Evolutionary conservation across 805 yeast species (phyloP).

Genomic region (Suhomyces sp.): DNA sequence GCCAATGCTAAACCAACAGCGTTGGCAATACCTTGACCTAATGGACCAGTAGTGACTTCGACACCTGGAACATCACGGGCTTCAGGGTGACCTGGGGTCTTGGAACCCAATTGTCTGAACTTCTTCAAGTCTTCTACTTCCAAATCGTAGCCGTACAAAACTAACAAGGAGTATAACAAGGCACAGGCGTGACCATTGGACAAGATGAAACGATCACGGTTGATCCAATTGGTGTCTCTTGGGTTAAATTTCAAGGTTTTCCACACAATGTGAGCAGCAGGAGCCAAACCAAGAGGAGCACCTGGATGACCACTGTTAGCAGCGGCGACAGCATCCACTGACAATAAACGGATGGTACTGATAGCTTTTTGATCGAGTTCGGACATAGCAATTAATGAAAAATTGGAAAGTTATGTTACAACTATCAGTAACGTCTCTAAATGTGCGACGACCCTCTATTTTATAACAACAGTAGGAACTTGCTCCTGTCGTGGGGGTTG

Average conservation of each 20-base stretch:
- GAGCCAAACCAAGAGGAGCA: constrained; percentile 98
- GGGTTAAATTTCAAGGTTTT: constrained; percentile 84
- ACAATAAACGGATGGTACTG: constrained; percentile 83
- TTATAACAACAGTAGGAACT: too few relatives aligned
- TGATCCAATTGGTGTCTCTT: constrained; percentile 86
- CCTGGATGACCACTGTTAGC: constrained; percentile 99
- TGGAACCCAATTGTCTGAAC: constrained; percentile 87
- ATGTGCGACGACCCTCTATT: too few relatives aligned
- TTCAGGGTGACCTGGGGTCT: constrained; percentile 98
- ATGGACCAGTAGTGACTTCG: constrained; percentile 97
- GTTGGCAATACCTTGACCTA: constrained; percentile 96
- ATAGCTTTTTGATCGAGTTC: constrained; percentile 70
- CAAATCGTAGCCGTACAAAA: constrained; percentile 79
- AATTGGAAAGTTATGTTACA: too few relatives aligned
- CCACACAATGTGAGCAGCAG: constrained; percentile 87
- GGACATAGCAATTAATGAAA: constrained; percentile 28
- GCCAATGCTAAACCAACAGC: constrained; percentile 98
- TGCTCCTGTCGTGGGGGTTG: constrained; percentile 2
- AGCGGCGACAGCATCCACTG: constrained; percentile 82
- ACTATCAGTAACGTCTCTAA: too few relatives aligned
- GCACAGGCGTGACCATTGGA: constrained; percentile 98
- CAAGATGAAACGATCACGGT: constrained; percentile 92
- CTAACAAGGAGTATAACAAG: constrained; percentile 78
- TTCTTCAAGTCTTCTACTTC: constrained; percentile 81
- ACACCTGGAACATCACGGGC: constrained; percentile 79